Base-by-base conservation (phyloP, 1,139 yeast species). In the Candida neerlandica region DNA sequence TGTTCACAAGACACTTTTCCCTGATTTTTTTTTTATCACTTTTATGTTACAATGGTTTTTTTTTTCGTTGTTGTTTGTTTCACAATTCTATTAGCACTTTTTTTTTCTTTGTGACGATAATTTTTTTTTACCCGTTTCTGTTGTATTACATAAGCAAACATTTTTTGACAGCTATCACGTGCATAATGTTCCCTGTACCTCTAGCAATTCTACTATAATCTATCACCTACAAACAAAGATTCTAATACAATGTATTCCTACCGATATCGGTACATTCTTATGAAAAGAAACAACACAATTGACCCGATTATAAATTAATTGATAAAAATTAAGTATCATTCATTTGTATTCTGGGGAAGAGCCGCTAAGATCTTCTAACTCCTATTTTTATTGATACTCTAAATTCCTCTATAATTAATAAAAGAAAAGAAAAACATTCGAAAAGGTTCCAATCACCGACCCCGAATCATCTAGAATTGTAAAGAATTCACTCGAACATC, bases 1-100 rank as follows among this genome's bases (percentile, higher is more conserved):
- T 19, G 41, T 37, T 37, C 41, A 37, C 41, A 21, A 37, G 41
- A 37, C 41, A 19, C 27, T 7, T 21, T 21, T 37, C 12, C 21
- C 21, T 37, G 5, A 18, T 37, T 19, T 19, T 5, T 19, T 21
- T 34, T 34, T 34, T 18, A n/a, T n/a, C n/a, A n/a, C n/a, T n/a
- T n/a, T n/a, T n/a, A n/a, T n/a, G n/a, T n/a, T n/a, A n/a, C n/a
- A n/a, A n/a, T n/a, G n/a, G n/a, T n/a, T 15, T 33, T 34, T 34
- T 18, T 34, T 18, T 10, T 34, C 14, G 7, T 37, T 21, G 41
- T 37, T 37, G 41, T 23, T 21, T 37, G 41, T 37, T 37, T 37
- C 41, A 37, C 21, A 37, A 37, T 37, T 37, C 21, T 21, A 9
- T n/a, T 23, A 7, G 4, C 41, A 19, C 29, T 19, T 14, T 12